These are phyloP conservation scores for Wickerhamomyces bisporus DNA, from an alignment of 805 yeast species.

Conservation along the genomic window DNA sequence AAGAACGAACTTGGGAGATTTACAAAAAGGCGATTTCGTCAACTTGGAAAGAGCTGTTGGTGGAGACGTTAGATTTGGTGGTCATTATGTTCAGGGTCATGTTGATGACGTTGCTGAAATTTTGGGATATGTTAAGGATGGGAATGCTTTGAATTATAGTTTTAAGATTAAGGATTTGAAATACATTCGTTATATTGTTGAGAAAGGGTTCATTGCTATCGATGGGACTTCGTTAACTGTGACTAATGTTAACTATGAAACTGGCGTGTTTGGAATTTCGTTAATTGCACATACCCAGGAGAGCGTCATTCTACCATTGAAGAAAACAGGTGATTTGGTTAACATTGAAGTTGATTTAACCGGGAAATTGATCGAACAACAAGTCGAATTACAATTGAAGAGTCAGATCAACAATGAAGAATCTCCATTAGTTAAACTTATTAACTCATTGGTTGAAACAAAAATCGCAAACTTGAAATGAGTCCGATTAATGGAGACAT, in stretches of 20 bases:
- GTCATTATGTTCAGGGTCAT: slow-evolving; percentile 97
- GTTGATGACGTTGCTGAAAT: slow-evolving; percentile 84
- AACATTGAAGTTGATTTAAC: slow-evolving; percentile 94
- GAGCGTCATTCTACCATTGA: slow-evolving; percentile 68
- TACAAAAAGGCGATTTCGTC: slow-evolving; percentile 56
- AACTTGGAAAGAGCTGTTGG: slow-evolving; percentile 90
- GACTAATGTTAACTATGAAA: slow-evolving; percentile 62
- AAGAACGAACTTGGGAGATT: slow-evolving; percentile 66
- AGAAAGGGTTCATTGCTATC: slow-evolving; percentile 88
- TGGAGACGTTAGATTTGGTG: slow-evolving; percentile 83
- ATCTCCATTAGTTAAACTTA: slow-evolving; percentile 45
- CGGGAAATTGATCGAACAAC: slow-evolving; percentile 88
- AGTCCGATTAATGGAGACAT: neutral
- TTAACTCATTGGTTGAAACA: slow-evolving; percentile 42
- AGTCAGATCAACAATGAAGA: slow-evolving; percentile 45
- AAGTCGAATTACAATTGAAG: slow-evolving; percentile 55
- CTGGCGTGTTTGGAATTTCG: slow-evolving; percentile 68
- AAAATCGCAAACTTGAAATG: slow-evolving; percentile 24
- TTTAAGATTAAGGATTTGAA: slow-evolving; percentile 64
- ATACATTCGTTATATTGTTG: slow-evolving; percentile 70
- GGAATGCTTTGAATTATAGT: slow-evolving; percentile 71
- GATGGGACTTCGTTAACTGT: slow-evolving; percentile 95
- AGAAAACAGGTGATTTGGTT: slow-evolving; percentile 57
- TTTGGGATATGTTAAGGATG: slow-evolving; percentile 49
- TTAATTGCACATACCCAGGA: slow-evolving; percentile 88